Conservation (phyloP, 371 early-diverging fungal species). For the Mucor mucedo region DNA sequence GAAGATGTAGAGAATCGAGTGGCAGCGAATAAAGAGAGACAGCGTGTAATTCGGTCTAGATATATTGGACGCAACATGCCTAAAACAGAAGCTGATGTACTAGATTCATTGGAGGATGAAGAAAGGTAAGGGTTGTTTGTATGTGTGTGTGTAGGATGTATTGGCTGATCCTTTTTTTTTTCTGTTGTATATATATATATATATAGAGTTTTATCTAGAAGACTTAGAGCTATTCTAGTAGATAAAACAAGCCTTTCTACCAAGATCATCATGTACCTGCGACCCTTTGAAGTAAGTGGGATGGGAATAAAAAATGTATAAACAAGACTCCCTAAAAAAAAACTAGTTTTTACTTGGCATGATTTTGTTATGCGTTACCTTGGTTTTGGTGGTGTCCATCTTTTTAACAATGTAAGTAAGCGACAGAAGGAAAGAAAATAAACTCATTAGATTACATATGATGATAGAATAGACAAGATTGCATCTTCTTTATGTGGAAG, state of each 20-base stretch:
- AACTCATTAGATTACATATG: background rate
- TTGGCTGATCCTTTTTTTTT: background rate
- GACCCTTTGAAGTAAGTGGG: conserved; percentile 51
- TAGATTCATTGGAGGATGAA: conserved; percentile 56
- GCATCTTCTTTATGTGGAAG: conserved; percentile 65
- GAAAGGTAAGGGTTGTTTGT: conserved; percentile 38
- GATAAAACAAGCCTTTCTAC: conserved; percentile 39
- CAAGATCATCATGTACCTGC: conserved; percentile 22
- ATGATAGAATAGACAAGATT: conserved; percentile 54
- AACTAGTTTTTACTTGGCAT: conserved; percentile 46
- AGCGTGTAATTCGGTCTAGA: conserved; percentile 46
- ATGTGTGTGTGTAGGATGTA: background rate
- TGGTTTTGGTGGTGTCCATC: conserved; percentile 51
- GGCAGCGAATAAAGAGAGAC: conserved; percentile 44
- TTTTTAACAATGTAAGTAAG: conserved; percentile 57
- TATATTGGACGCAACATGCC: conserved; percentile 41
- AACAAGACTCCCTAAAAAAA: conserved; percentile 9
- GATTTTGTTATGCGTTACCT: conserved; percentile 35
- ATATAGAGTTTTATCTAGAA: conserved; percentile 40
- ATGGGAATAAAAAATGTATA: background rate
- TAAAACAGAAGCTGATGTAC: conserved; percentile 43
- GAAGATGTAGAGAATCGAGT: conserved; percentile 46
- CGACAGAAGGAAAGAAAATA: background rate
- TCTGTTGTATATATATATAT: no score
- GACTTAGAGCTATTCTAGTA: conserved; percentile 37